Evolutionary conservation across 768 basidiomycete genomes (phyloP).

Genomic region (Suillus subalutaceus): DNA sequence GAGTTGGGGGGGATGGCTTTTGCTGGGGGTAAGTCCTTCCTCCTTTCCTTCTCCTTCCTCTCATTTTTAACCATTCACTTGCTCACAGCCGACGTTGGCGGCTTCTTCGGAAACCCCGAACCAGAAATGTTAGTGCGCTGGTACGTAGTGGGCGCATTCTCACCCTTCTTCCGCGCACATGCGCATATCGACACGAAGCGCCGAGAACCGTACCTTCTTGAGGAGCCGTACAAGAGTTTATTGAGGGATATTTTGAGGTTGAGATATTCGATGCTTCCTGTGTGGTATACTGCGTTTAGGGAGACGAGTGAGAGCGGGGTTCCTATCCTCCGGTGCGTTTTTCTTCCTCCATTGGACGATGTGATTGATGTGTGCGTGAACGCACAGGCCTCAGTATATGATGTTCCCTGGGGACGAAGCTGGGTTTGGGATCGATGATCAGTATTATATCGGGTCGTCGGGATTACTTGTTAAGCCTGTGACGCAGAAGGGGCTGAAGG

Average conservation of each 20-base stretch:
- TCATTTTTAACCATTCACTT: not conserved
- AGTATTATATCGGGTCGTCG: constrained; percentile 88
- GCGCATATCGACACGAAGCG: constrained; percentile 98
- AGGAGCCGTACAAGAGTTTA: constrained; percentile 86
- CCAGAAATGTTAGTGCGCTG: constrained; percentile 95
- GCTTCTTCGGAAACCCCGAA: constrained; percentile 97
- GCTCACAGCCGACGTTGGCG: constrained; percentile 88
- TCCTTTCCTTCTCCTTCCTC: not conserved
- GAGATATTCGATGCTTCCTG: constrained; percentile 83
- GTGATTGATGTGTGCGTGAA: not conserved
- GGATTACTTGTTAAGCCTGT: constrained; percentile 93
- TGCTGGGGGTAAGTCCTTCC: constrained; percentile 70
- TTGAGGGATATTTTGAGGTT: constrained; percentile 78
- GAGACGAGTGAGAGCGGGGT: constrained; percentile 82
- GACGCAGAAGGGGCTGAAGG: constrained; percentile 68
- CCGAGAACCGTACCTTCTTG: constrained; percentile 91
- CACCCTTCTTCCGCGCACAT: constrained; percentile 98
- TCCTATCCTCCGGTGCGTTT: constrained; percentile 76
- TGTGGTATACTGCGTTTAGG: constrained; percentile 98
- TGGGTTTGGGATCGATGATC: constrained; percentile 91
- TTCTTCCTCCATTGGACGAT: not conserved
- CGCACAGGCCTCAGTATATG: constrained; percentile 89
- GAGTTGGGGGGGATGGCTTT: constrained; percentile 90
- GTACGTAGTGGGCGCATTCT: constrained; percentile 95
- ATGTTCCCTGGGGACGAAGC: constrained; percentile 86